Percentiles rank a stretch among this genome's conserved stretches.
These are phyloP conservation scores for Hippophae rhamnoides DNA, from an alignment of 306 rosid genomes.

Conservation along the genomic window DNA sequence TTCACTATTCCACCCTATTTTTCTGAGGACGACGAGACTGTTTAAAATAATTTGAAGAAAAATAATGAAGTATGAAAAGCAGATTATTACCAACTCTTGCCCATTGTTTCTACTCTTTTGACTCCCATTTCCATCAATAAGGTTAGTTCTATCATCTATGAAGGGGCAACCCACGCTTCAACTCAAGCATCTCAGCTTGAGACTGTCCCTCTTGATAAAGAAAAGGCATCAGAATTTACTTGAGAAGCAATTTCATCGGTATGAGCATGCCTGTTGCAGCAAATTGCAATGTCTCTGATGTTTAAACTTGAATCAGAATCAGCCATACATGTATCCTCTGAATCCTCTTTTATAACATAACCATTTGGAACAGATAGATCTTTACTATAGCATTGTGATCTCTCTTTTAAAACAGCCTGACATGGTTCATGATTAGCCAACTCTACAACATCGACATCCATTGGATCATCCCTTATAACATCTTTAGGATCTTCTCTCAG, in stretches of 20 bases:
- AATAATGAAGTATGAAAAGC: slow-evolving; percentile 13
- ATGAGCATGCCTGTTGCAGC: slow-evolving; percentile 31
- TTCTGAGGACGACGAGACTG: slow-evolving; percentile 61
- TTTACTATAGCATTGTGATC: not conserved
- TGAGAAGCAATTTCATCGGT: slow-evolving; percentile 25
- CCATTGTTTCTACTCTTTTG: slow-evolving; percentile 27
- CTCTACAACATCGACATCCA: too few species aligned
- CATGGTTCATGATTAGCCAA: not conserved
- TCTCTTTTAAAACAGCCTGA: not conserved
- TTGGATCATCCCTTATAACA: not conserved
- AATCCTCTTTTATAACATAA: slow-evolving; percentile 17
- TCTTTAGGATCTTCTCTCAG: slow-evolving; percentile 21
- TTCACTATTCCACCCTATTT: slow-evolving; percentile 56
- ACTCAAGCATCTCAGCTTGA: slow-evolving; percentile 19
- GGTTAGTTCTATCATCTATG: slow-evolving; percentile 9
- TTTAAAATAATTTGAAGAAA: slow-evolving; percentile 22
- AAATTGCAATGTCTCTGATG: slow-evolving; percentile 17
- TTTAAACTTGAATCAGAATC: slow-evolving; percentile 19
- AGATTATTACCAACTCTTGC: slow-evolving; percentile 22
- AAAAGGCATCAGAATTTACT: slow-evolving; percentile 14
- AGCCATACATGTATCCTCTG: slow-evolving; percentile 23
- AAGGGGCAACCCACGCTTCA: slow-evolving; percentile 16
- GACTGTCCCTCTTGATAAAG: slow-evolving; percentile 19
- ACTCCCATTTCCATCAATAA: slow-evolving; percentile 34
- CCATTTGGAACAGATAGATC: slow-evolving; percentile 6